These are phyloP conservation scores for Geotrichum ghanense DNA, from an alignment of 805 yeast species.

Conservation along the genomic window DNA sequence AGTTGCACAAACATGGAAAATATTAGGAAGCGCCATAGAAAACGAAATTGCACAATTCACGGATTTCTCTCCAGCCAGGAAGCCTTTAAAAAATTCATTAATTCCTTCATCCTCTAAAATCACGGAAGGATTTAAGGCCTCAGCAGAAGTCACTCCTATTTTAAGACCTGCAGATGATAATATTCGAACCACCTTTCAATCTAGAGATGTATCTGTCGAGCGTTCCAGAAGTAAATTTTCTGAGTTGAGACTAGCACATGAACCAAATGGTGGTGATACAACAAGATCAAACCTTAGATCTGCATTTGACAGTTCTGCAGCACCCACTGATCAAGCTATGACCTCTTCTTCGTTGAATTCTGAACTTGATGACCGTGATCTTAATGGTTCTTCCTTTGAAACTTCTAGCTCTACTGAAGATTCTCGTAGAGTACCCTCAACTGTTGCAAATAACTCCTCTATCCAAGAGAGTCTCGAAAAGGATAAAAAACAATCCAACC, in stretches of 20 bases:
- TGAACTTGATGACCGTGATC: background rate
- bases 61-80: background rate
- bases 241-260: background rate
- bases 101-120: constrained; percentile 1
- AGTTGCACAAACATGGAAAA: constrained; percentile 54
- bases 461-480: background rate
- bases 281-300: background rate
- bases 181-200: background rate
- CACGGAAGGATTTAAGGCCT: background rate
- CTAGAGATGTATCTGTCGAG: background rate
- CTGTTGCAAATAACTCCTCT: background rate
- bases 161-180: constrained; percentile 1
- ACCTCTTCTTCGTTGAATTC: background rate
- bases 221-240: background rate
- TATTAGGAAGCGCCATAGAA: constrained; percentile 38
- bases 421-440: background rate
- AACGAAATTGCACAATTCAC: constrained; percentile 20
- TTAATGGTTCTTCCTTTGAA: background rate
- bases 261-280: background rate
- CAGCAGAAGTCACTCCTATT: background rate
- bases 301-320: background rate
- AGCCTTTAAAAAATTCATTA: background rate
- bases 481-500: background rate
- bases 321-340: background rate
- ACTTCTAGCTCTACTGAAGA: constrained; percentile 2